Conservation (phyloP, 768 basidiomycete species). For the Cantharellus cinnabarinus region DNA sequence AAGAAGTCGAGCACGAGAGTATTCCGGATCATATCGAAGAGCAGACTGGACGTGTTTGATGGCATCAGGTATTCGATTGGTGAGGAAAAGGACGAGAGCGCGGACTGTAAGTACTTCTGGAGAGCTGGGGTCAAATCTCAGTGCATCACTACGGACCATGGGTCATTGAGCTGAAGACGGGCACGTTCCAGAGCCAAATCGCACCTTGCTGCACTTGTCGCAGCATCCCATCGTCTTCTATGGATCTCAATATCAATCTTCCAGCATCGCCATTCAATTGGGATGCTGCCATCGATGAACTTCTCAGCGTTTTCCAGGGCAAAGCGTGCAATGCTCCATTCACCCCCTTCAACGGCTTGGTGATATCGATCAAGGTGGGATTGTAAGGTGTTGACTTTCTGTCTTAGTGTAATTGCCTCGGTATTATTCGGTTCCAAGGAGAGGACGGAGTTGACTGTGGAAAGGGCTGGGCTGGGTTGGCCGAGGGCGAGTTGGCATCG, state of each 20-base stretch:
- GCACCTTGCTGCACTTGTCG: constrained; percentile 53
- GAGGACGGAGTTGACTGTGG: constrained; percentile 41
- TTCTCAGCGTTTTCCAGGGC: constrained; percentile 40
- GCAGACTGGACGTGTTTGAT: constrained; percentile 51
- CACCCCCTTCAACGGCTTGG: constrained; percentile 31
- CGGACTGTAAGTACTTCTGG: constrained; percentile 64
- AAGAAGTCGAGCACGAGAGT: constrained; percentile 45
- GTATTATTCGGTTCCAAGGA: constrained; percentile 41
- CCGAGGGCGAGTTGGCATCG: constrained; percentile 72
- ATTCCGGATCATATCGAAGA: constrained; percentile 58
- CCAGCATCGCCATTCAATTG: constrained; percentile 65
- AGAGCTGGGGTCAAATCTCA: constrained; percentile 49
- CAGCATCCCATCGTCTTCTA: constrained; percentile 52
- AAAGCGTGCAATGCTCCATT: constrained; percentile 63
- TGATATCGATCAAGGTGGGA: constrained; percentile 46
- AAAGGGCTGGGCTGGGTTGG: constrained; percentile 40
- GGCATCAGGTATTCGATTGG: constrained; percentile 47
- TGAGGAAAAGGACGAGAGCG: constrained; percentile 59
- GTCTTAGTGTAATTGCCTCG: constrained; percentile 37
- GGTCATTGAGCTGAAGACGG: neutral
- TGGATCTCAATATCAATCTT: constrained; percentile 58
- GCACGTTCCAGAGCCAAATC: constrained; percentile 14
- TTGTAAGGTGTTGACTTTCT: constrained; percentile 40
- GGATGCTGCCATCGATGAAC: constrained; percentile 61
- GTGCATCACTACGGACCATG: constrained; percentile 35